phyloP scores from a whole-genome alignment of 805 yeast genomes.

The Saturnispora quitensis region DNA sequence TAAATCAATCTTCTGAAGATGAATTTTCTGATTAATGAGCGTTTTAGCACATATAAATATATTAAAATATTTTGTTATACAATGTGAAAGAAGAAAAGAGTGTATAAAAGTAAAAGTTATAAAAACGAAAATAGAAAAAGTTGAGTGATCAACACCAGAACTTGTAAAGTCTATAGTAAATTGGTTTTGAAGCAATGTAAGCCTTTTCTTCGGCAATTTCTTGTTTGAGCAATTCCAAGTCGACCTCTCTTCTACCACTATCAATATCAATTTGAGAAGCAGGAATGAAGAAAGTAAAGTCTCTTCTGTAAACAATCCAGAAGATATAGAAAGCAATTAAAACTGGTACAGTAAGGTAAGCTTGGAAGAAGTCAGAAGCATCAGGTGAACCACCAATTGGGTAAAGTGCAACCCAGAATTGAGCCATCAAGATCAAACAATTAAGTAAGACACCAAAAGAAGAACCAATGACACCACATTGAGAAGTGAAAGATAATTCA shows the following conservation, averaged over 20 bases:
- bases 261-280: constrained; percentile 47
- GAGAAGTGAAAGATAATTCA: constrained; percentile 59
- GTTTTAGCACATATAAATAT: not conserved
- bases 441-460: constrained; percentile 48
- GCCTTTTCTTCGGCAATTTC: constrained; percentile 50
- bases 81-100: not conserved
- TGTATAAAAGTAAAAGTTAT: not conserved
- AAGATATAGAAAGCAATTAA: constrained; percentile 38
- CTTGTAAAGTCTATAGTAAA: constrained; percentile 38
- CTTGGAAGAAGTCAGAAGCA: constrained; percentile 50
- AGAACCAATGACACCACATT: constrained; percentile 60
- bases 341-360: constrained; percentile 56
- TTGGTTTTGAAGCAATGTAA: constrained; percentile 34
- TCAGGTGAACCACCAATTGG: constrained; percentile 47
- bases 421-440: constrained; percentile 53
- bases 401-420: constrained; percentile 73
- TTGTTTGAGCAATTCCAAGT: constrained; percentile 42
- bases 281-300: constrained; percentile 37
- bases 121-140: not conserved
- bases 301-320: constrained; percentile 30
- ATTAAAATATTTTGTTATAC: not conserved
- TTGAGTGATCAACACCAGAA: constrained; percentile 41
- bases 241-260: constrained; percentile 52
- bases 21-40: constrained; percentile 2
- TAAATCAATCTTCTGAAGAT: not conserved